Conservation (phyloP, 148 eudicot genomes). For the Pouteria glomerata region DNA sequence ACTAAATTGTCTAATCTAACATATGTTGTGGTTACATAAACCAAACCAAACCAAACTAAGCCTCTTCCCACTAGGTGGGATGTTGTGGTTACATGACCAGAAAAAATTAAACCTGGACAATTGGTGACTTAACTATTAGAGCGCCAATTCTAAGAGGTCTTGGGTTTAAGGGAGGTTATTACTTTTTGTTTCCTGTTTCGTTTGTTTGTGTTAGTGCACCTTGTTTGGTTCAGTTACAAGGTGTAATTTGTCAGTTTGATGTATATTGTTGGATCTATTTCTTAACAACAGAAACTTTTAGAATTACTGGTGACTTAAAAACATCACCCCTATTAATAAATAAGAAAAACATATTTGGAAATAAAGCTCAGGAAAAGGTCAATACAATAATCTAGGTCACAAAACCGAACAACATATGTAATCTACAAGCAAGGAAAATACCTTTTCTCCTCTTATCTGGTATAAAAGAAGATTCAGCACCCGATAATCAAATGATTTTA, state of each 20-base stretch:
- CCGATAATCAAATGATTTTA: slow-evolving; percentile 92
- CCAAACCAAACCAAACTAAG: too few species aligned
- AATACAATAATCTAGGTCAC: not conserved
- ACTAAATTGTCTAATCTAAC: too few species aligned
- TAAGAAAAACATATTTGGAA: not conserved
- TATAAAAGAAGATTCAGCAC: slow-evolving; percentile 86
- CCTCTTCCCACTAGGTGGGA: too few species aligned
- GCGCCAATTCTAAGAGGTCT: too few species aligned
- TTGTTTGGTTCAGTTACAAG: too few species aligned
- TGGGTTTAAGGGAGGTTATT: too few species aligned
- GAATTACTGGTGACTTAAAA: not conserved
- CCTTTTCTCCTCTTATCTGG: slow-evolving; percentile 74
- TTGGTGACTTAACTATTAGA: too few species aligned
- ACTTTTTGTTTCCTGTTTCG: too few species aligned
- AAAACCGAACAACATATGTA: not conserved
- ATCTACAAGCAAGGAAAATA: slow-evolving; percentile 16
- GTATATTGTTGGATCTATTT: too few species aligned
- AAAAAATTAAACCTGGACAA: not conserved
- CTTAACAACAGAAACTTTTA: not conserved
- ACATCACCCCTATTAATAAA: not conserved
- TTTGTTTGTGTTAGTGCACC: too few species aligned
- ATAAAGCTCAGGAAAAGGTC: not conserved
- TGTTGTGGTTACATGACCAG: not conserved
- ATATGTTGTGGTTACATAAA: too few species aligned
- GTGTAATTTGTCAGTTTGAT: too few species aligned